Evolutionary conservation across 176 grass and related monocot genomes (phyloP), one percentile per base, ranked within the genome.

Genomic region (Oryza glumipatula): DNA sequence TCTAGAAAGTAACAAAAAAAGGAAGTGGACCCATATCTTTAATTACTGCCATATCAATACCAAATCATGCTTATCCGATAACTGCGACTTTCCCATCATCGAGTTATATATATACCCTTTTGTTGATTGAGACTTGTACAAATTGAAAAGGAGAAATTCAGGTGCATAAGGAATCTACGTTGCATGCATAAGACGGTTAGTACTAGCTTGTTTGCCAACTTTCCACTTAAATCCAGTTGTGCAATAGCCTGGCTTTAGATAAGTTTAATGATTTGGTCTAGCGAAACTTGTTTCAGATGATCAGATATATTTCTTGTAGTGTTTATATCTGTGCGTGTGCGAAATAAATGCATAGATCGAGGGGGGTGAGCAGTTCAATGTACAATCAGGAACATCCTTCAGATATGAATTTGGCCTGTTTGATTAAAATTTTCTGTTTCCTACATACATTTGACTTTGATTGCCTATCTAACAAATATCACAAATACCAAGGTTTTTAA

Each of bases 221-320:
- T 77, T 83, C 47, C n/a, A 72, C 48, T 69, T 65, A 9, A 72
- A 44, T 82, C 22, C 41, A 61, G 22, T 52, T 80, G 21, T 12
- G 9, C 7, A 82, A 56, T 77, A 36, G 19, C 32, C 70, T 14
- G 6, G 4, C 58, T 89, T 71, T 58, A 17, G 16, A 0, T 7
- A 76, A 72, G 67, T 32, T 2, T 82, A n/a, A 39, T n/a, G 13
- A 38, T 73, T 44, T 73, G 33, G 24, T 82, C 26, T 7, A 22
- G 21, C 11, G 5, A 3, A n/a, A 67, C 32, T 17, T 56, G 58
- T 60, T 41, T 72, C 21, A 60, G 35, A 36, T 36, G 35, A 36
- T 36, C 35, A 36, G 23, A 33, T 61, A 45, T 76, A 23, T 46
- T 87, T 49, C 35, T 65, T 1, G 9, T 35, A 48, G 54, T 58